Conservation (phyloP, 2,329 filamentous ascomycete genomes). For the Ophiostoma triangulosporum region DNA sequence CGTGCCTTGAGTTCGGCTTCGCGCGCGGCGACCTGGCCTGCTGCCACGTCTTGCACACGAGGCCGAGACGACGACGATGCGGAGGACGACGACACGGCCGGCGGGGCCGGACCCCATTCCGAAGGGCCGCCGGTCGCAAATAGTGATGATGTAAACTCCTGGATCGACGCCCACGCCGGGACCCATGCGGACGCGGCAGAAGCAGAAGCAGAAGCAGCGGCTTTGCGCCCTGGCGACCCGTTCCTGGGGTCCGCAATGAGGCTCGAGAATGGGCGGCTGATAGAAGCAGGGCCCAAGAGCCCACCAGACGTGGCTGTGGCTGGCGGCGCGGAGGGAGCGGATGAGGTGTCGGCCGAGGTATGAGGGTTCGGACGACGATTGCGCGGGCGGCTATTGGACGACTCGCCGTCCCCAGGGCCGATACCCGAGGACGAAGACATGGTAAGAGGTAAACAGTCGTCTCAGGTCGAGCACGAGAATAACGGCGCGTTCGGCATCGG, state of each 20-base stretch:
- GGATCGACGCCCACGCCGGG: conserved; percentile 41
- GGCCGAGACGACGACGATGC: conserved; percentile 18
- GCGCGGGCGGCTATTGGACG: conserved; percentile 32
- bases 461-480: neutral
- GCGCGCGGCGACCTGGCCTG: conserved; percentile 35
- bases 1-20: conserved; percentile 41
- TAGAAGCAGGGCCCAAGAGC: conserved; percentile 1
- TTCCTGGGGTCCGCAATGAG: neutral
- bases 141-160: conserved; percentile 37
- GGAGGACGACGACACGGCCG: conserved; percentile 15
- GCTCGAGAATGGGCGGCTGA: neutral
- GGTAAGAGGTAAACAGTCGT: neutral
- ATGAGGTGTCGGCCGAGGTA: conserved; percentile 14
- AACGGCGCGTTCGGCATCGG: neutral
- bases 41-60: conserved; percentile 35
- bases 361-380: conserved; percentile 30
- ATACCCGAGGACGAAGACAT: conserved; percentile 32
- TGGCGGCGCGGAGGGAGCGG: conserved; percentile 14
- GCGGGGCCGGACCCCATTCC: conserved; percentile 40
- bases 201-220: neutral
- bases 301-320: conserved; percentile 16
- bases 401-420: conserved; percentile 28
- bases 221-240: neutral
- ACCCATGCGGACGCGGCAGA: conserved; percentile 29
- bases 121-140: conserved; percentile 20